Percentiles rank a stretch among this genome's conserved stretches.
phyloP scores from a whole-genome alignment of 345 rosid species.

The Mangifera indica region DNA sequence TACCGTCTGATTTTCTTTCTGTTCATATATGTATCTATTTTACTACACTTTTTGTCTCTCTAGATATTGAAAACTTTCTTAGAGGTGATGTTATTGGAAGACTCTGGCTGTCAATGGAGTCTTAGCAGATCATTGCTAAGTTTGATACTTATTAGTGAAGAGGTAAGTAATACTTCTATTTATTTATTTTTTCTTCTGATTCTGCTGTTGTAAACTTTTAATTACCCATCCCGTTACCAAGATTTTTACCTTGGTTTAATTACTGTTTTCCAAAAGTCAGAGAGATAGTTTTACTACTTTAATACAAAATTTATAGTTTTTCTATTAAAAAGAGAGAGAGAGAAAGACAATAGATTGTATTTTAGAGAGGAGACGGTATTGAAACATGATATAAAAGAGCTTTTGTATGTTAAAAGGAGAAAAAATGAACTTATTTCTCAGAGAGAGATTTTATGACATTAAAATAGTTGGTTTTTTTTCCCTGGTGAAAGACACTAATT shows the following conservation, averaged over 20 bases:
- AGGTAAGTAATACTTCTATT: neutral
- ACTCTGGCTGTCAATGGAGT: constrained; percentile 7
- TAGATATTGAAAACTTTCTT: constrained; percentile 6
- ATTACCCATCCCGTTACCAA: neutral
- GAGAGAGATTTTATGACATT: neutral
- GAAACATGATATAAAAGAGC: too few species aligned
- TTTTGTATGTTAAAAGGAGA: neutral
- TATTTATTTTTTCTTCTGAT: neutral
- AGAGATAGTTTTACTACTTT: neutral
- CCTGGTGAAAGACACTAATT: neutral
- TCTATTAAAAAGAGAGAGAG: too few species aligned
- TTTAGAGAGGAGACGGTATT: too few species aligned
- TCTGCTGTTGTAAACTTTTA: neutral
- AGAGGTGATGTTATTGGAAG: constrained; percentile 5
- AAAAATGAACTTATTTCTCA: too few species aligned
- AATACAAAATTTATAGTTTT: neutral
- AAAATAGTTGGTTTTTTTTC: neutral
- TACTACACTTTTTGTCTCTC: neutral
- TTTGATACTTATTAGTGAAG: constrained; percentile 4
- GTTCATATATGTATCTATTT: neutral
- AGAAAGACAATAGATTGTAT: too few species aligned
- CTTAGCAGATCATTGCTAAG: constrained; percentile 6
- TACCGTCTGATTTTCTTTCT: neutral
- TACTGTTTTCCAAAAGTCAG: neutral
- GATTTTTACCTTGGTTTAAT: neutral